A percentile compares a stretch with the other conserved stretches of the same genome.
phyloP scores from a whole-genome alignment of 495 filamentous ascomycete species.

The Eremomyces bilateralis region DNA sequence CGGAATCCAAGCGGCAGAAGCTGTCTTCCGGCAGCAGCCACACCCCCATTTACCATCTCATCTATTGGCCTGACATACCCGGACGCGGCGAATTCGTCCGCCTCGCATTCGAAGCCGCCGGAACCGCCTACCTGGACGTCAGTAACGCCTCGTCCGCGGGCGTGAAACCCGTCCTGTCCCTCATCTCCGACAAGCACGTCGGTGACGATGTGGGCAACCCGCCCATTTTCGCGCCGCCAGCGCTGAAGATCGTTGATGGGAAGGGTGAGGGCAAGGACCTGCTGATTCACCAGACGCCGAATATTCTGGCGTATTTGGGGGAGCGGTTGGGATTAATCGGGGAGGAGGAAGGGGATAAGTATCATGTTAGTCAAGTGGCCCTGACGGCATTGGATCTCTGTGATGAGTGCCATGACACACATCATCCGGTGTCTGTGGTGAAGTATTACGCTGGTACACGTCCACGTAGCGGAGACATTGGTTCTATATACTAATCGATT shows the following conservation, averaged over 20 bases:
- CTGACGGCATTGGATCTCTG: conserved; percentile 45
- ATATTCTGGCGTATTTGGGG: conserved; percentile 40
- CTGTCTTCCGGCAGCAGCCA: not conserved
- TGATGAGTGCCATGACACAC: conserved; percentile 44
- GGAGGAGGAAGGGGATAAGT: conserved; percentile 23
- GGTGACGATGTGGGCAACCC: conserved; percentile 25
- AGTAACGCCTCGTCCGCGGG: conserved; percentile 19
- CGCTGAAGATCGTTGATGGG: conserved; percentile 31
- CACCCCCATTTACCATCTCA: conserved; percentile 24
- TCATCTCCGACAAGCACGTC: conserved; percentile 8
- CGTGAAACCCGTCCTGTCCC: conserved; percentile 9
- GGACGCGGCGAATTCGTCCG: conserved; percentile 46
- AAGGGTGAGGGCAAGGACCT: conserved; percentile 20
- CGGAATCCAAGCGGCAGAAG: not conserved
- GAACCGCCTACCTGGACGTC: conserved; percentile 36
- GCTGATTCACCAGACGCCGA: conserved; percentile 38
- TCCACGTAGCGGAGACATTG: not conserved
- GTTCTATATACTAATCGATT: not conserved
- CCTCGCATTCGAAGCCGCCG: conserved; percentile 38
- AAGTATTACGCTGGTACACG: conserved; percentile 32
- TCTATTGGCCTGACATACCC: conserved; percentile 43
- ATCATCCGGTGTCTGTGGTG: conserved; percentile 35
- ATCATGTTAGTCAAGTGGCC: conserved; percentile 31
- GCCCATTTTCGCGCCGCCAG: conserved; percentile 37
- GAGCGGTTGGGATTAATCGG: conserved; percentile 28